Conservation (phyloP, 495 filamentous ascomycete species). For the Penicillium egyptiacum region DNA sequence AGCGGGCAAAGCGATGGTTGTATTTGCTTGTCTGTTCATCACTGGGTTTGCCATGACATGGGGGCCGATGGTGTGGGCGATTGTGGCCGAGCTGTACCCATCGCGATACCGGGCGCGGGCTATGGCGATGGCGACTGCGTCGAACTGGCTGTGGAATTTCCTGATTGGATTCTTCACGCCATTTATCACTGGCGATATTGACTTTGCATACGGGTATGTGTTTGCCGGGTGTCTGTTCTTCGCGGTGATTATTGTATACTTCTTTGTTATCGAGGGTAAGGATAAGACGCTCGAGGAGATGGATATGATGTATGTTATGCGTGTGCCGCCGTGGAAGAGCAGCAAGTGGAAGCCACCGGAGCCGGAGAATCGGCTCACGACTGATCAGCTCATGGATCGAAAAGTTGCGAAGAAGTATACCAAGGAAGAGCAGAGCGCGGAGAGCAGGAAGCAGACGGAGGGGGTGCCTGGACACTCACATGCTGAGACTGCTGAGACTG, state of each 20-base stretch:
- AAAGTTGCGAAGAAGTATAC: constrained; percentile 23
- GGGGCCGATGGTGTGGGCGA: constrained; percentile 82
- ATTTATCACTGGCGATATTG: constrained; percentile 66
- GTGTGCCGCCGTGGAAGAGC: constrained; percentile 63
- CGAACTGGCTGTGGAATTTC: constrained; percentile 90
- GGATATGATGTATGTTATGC: constrained; percentile 77
- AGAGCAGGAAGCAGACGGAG: constrained; percentile 17
- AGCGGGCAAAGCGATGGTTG: constrained; percentile 68
- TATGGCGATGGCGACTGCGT: constrained; percentile 76
- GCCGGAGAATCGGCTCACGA: constrained; percentile 35
- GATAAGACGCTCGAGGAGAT: constrained; percentile 70
- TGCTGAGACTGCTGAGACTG: constrained; percentile 26
- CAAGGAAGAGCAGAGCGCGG: constrained; percentile 18
- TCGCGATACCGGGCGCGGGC: constrained; percentile 67
- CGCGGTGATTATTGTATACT: constrained; percentile 67
- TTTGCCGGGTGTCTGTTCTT: constrained; percentile 68
- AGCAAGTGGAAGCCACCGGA: constrained; percentile 33
- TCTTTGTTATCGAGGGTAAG: constrained; percentile 68
- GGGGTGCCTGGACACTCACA: constrained; percentile 22
- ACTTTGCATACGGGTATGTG: constrained; percentile 74
- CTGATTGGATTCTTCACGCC: constrained; percentile 78
- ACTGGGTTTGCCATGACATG: constrained; percentile 62
- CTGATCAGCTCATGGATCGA: constrained; percentile 34
- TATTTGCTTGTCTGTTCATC: constrained; percentile 67
- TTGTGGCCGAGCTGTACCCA: constrained; percentile 80